Base-by-base conservation (phyloP, 331 rosid genomes). In the Telfairia occidentalis region DNA sequence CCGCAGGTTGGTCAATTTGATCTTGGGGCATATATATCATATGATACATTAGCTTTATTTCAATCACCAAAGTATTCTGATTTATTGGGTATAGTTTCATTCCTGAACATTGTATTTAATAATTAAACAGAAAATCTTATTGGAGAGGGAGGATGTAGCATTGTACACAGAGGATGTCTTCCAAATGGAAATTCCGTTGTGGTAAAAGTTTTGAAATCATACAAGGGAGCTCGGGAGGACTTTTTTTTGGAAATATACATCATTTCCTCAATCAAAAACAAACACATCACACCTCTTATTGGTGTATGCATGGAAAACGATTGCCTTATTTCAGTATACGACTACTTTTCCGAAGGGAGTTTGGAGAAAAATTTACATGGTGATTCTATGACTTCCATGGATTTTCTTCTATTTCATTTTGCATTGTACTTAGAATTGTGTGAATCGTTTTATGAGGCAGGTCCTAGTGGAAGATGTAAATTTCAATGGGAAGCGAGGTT, bases 141-240 rank as follows among this genome's bases (percentile, higher is more conserved):
- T 67, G 97, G 98, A 11, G 90, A 87, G 84, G 98, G 98, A 45
- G 97, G 97, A 32, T 87, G 88, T 81, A 94, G 89, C 75, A 78
- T 85, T 21, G 98, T 91, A 54, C 89, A 81, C 83, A 83, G 82
- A 78, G 97, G 97, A 46, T 78, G 54, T 75, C 96, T 94, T 29
- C 83, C 82, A 12, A 77, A 82, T 73, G 89, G 92, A 38, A 86
- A 87, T 50, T 80, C 80, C 38, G 85, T 89, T 5, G 98, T 96
- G 46, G 96, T 94, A 58, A 94, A 91, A 84, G 86, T 85, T 60
- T 73, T 86, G 79, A 66, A 82, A 28, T 45, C 96, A 67, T 83
- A 90, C 55, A 91, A 88, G 81, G 88, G 83, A 77, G 88, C 88
- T 4, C 81, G 84, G 88, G 87, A 81, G 48, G 89, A 89, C 52